Base-by-base conservation (phyloP, 2,329 filamentous ascomycete genomes). In the Epicoccum nigrum region DNA sequence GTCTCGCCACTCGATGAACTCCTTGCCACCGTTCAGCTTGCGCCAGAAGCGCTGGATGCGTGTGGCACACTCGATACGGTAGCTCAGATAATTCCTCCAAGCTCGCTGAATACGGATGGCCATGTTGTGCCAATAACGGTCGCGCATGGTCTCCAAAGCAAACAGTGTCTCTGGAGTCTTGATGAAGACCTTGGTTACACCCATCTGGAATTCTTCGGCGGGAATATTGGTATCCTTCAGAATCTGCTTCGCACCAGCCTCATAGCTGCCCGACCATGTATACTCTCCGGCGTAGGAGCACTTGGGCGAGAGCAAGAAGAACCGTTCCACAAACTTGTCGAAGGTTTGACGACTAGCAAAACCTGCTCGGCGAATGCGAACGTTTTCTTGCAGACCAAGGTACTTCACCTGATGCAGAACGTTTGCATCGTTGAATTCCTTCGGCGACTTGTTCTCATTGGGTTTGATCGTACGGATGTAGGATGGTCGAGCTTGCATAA, bases 121-220 rank as follows among this genome's bases (percentile, higher is more conserved):
- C 94, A 99, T 97, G 76, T 97, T 99, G 75, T 97, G 93, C 93
- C 93, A 97, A 76, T 97, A 99, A 49, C 90, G 83, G 71, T 99
- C 94, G 69, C 94, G 86, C 93, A 99, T 97, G 51, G 95, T 92
- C 74, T 99, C 94, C 9, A 99, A 80, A 2, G 94, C 94, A 69
- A 99, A 99, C 2, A 99, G 79, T 0, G 94, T 99, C 75, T 99
- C 94, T 0, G 94, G 94, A 0, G 94, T 92, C 76, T 99, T 97
- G 79, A 99, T 96, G 68, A 99, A 99, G 4, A 92, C 93, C 76
- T 97, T 99, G 1, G 90, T 93, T 4, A 94, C 89, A 76, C 94
- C 94, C 82, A 99, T 89, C 75, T 99, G 94, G 81, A 91, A 97
- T 71, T 99, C 94, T 65, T 97, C 94, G 23, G 87, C 81, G 0